phyloP scores from a whole-genome alignment of 1,284 basidiomycete genomes.

The Coriolopsis trogii region DNA sequence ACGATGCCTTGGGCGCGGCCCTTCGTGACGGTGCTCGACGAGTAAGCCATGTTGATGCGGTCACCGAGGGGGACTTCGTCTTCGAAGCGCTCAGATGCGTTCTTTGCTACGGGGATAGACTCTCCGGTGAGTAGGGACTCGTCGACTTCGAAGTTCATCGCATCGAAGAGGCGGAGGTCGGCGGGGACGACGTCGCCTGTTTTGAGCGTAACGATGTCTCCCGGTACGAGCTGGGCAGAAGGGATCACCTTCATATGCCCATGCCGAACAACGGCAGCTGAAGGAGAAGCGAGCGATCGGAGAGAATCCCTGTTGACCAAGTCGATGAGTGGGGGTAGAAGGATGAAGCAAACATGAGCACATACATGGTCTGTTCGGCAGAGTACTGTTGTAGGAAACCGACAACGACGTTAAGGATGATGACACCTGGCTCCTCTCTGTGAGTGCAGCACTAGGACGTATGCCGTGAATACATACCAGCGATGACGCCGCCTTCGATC shows the following conservation, averaged over 20 bases:
- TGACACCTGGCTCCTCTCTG: too few relatives aligned
- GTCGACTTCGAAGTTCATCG: conserved; percentile 56
- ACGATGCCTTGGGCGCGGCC: conserved; percentile 64
- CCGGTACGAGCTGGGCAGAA: conserved; percentile 63
- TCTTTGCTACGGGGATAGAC: conserved; percentile 65
- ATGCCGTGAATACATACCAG: conserved; percentile 14
- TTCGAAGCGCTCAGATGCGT: conserved; percentile 36
- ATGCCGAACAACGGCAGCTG: conserved; percentile 60
- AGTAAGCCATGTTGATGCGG: conserved; percentile 56
- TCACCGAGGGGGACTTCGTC: conserved; percentile 52
- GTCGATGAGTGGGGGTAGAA: background rate
- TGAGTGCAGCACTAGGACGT: too few relatives aligned
- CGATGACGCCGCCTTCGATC: conserved; percentile 23
- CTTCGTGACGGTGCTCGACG: conserved; percentile 66
- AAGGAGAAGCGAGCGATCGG: conserved; percentile 60
- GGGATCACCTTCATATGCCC: conserved; percentile 53
- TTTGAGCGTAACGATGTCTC: conserved; percentile 60
- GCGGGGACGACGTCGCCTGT: conserved; percentile 65
- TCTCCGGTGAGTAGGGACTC: conserved; percentile 76
- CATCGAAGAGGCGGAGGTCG: conserved; percentile 45
- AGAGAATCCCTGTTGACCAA: conserved; percentile 45
- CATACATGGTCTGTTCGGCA: conserved; percentile 54
- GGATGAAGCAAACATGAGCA: background rate
- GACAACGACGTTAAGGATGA: conserved; percentile 29
- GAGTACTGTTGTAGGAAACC: conserved; percentile 58